Percentiles rank a stretch among this genome's conserved stretches.
Evolutionary conservation across 2,329 filamentous ascomycete genomes (phyloP).

Genomic region (Erysiphe neolycopersici): DNA sequence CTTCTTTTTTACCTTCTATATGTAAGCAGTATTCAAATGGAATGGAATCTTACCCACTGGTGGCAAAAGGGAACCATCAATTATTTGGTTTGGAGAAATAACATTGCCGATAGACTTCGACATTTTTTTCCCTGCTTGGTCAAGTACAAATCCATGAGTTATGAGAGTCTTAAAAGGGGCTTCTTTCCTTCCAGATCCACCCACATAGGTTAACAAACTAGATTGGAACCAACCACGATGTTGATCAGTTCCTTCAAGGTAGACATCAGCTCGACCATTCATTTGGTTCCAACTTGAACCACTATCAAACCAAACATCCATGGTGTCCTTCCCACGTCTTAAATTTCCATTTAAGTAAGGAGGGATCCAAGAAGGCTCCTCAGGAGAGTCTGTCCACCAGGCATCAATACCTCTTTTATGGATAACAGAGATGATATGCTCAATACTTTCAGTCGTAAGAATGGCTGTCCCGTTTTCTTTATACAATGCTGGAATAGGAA

Average conservation of each 20-base stretch:
- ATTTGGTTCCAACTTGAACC: slow-evolving; percentile 67
- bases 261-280: slow-evolving; percentile 44
- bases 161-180: slow-evolving; percentile 74
- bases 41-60: slow-evolving; percentile 14
- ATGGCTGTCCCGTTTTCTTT: slow-evolving; percentile 44
- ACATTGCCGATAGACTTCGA: slow-evolving; percentile 90
- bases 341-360: slow-evolving; percentile 32
- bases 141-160: slow-evolving; percentile 85
- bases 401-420: slow-evolving; percentile 58
- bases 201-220: slow-evolving; percentile 59
- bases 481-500: slow-evolving; percentile 83
- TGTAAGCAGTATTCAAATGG: background rate
- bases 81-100: slow-evolving; percentile 56
- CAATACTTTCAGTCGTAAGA: slow-evolving; percentile 53
- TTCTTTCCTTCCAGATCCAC: slow-evolving; percentile 14
- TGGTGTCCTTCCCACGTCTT: slow-evolving; percentile 66
- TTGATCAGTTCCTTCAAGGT: slow-evolving; percentile 84
- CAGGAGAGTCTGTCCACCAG: slow-evolving; percentile 67
- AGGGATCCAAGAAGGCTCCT: slow-evolving; percentile 57
- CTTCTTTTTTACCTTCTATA: slow-evolving; percentile 22
- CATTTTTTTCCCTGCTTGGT: slow-evolving; percentile 86
- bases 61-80: slow-evolving; percentile 54
- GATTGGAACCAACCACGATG: slow-evolving; percentile 98
- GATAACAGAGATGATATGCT: slow-evolving; percentile 62
- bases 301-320: slow-evolving; percentile 99